phyloP scores from a whole-genome alignment of 163 green algal species.

The Chlorella variabilis region DNA sequence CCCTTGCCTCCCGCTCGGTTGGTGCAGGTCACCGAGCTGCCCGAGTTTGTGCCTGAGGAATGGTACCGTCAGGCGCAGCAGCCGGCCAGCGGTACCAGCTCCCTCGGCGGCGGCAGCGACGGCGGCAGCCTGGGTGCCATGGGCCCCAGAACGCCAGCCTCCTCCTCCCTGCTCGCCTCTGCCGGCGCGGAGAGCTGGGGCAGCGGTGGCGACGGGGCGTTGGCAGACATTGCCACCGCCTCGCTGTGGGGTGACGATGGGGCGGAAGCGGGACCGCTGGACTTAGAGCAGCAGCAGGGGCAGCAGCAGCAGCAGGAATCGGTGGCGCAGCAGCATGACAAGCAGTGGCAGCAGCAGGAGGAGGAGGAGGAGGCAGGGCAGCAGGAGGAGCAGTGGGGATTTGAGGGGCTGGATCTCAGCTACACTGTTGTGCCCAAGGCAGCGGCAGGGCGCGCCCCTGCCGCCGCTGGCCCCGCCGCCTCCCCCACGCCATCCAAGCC shows the following conservation, averaged over 20 bases:
- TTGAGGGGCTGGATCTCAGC: not conserved
- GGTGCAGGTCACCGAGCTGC: constrained; percentile 17
- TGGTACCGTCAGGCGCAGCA: constrained; percentile 22
- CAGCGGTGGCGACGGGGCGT: not conserved
- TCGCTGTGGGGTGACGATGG: constrained; percentile 22
- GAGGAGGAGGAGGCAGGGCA: not conserved
- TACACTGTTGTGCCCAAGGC: constrained; percentile 13
- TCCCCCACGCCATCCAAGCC: not conserved
- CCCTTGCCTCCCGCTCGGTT: no score
- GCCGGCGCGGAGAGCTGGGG: not conserved
- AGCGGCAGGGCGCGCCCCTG: not conserved
- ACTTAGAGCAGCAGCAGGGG: no score
- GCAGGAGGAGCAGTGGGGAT: not conserved
- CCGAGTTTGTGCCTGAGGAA: constrained; percentile 4
- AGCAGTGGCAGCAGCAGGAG: not conserved
- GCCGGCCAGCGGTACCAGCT: not conserved
- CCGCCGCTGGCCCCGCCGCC: not conserved
- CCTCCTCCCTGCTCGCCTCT: not conserved
- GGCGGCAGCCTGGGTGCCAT: not conserved
- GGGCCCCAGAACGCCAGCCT: not conserved
- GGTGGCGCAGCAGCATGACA: not conserved
- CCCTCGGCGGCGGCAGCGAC: not conserved
- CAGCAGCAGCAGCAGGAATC: not conserved
- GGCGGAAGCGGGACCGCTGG: not conserved
- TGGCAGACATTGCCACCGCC: constrained; percentile 22